Evolutionary conservation across 1,139 yeast species (phyloP).

Genomic region (Pichia sp.): DNA sequence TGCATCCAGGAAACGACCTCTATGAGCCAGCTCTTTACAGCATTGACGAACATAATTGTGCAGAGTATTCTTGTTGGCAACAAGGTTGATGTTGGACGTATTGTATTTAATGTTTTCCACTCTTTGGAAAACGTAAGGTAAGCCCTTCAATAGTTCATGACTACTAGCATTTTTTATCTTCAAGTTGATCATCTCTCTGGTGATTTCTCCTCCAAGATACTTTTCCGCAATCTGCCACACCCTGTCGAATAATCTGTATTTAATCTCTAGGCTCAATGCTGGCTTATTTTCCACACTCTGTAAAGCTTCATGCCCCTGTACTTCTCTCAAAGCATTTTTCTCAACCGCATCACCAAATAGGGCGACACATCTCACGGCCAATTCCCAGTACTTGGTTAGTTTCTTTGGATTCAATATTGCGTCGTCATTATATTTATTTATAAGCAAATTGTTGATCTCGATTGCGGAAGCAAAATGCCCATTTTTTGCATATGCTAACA

Average conservation of each 20-base stretch:
- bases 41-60: slow-evolving; percentile 20
- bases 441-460: slow-evolving; percentile 17
- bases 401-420: slow-evolving; percentile 15
- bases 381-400: slow-evolving; percentile 21
- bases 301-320: slow-evolving; percentile 10
- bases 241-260: slow-evolving; percentile 12
- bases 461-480: slow-evolving; percentile 22
- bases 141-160: slow-evolving; percentile 17
- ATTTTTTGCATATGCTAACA: slow-evolving; percentile 23
- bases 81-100: slow-evolving; percentile 13
- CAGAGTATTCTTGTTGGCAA: slow-evolving; percentile 17
- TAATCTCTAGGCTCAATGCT: slow-evolving; percentile 1
- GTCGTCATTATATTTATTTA: slow-evolving; percentile 17
- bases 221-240: slow-evolving; percentile 14
- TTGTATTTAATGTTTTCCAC: slow-evolving; percentile 11
- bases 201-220: slow-evolving; percentile 10
- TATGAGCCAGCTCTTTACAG: slow-evolving; percentile 19
- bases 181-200: slow-evolving; percentile 17
- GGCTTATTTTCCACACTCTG: slow-evolving; percentile 8
- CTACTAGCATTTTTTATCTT: slow-evolving; percentile 18
- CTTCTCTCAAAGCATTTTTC: slow-evolving; percentile 14
- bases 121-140: slow-evolving; percentile 16
- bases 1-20: slow-evolving; percentile 21
- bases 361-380: slow-evolving; percentile 20
- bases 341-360: slow-evolving; percentile 17